Percentiles rank a stretch among this genome's conserved stretches.
Evolutionary conservation across 2,329 filamentous ascomycete genomes (phyloP).

Genomic region (Hypoxylon sp.): DNA sequence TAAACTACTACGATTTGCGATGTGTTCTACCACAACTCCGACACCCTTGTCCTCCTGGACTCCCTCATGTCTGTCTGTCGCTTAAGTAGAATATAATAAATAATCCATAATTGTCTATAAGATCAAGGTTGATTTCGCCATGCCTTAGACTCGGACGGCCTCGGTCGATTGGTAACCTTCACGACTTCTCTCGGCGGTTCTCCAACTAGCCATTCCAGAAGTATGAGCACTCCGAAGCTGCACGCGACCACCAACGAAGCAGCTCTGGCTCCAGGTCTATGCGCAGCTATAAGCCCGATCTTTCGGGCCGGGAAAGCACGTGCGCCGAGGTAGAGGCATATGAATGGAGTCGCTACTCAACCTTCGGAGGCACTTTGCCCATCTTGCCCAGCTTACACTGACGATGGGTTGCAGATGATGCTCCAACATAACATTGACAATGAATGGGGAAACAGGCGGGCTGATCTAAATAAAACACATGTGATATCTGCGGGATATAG

Average conservation of each 20-base stretch:
- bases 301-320: slow-evolving; percentile 24
- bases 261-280: slow-evolving; percentile 5
- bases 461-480: slow-evolving; percentile 2
- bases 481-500: slow-evolving; percentile 1
- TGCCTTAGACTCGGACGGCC: slow-evolving; percentile 17
- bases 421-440: slow-evolving; percentile 1
- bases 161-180: slow-evolving; percentile 32
- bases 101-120: slow-evolving; percentile 6
- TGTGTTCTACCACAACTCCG: not conserved
- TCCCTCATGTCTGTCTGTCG: slow-evolving; percentile 1
- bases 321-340: slow-evolving; percentile 12
- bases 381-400: not conserved
- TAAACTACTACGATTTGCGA: not conserved
- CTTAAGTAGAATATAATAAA: not conserved
- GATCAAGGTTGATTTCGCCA: not conserved
- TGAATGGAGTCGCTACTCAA: slow-evolving; percentile 3
- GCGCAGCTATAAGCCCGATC: slow-evolving; percentile 5
- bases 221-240: slow-evolving; percentile 2
- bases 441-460: not conserved
- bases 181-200: slow-evolving; percentile 15
- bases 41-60: not conserved
- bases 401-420: not conserved
- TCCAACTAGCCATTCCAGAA: slow-evolving; percentile 1
- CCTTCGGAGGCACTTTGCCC: not conserved
- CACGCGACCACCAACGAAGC: slow-evolving; percentile 7